Percentiles rank a stretch among this genome's conserved stretches.
These are phyloP conservation scores for Plasmodium coatneyi DNA, from an alignment of 169 alveolate genomes.

Conservation along the genomic window DNA sequence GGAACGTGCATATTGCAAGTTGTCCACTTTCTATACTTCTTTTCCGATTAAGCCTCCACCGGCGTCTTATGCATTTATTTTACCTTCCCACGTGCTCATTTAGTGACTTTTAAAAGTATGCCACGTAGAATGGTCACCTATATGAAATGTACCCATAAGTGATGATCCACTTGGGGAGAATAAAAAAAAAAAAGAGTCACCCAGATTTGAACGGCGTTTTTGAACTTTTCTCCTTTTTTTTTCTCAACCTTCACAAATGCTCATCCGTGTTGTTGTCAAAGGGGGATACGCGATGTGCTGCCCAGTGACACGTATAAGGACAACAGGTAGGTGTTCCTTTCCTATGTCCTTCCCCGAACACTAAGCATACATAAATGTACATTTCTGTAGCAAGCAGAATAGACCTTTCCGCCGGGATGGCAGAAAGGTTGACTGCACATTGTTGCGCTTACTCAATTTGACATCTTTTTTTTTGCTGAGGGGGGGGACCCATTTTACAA, in stretches of 20 bases:
- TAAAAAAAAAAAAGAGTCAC: background rate
- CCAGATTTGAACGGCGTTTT: background rate
- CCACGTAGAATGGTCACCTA: background rate
- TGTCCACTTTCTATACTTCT: background rate
- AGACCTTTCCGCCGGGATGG: background rate
- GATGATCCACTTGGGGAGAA: background rate
- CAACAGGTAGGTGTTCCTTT: background rate
- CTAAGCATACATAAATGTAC: background rate
- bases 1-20: background rate
- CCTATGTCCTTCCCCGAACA: background rate
- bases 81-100: background rate
- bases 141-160: background rate
- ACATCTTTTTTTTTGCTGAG: background rate
- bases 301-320: background rate
- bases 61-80: background rate
- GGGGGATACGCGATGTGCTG: background rate
- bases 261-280: background rate
- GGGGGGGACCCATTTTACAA: background rate
- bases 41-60: background rate
- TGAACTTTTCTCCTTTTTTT: background rate
- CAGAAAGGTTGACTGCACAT: background rate
- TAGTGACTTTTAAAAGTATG: background rate
- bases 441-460: background rate
- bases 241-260: background rate
- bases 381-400: background rate